phyloP scores from a whole-genome alignment of 2,329 filamentous ascomycete species.

The Stemphylium beticola region DNA sequence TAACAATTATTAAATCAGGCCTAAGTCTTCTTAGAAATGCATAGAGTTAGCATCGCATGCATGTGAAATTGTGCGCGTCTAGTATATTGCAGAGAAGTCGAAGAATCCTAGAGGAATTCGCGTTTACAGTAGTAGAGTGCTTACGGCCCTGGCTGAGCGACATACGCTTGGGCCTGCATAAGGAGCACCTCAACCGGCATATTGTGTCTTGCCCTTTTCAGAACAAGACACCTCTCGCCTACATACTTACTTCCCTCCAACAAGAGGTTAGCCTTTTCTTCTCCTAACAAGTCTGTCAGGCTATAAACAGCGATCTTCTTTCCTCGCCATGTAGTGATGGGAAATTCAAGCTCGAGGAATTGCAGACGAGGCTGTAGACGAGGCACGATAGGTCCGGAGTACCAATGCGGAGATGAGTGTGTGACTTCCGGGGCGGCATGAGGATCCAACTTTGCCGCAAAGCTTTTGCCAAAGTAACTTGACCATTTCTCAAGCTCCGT shows the following conservation, averaged over 20 bases:
- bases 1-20: not conserved
- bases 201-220: slow-evolving; percentile 38
- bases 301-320: slow-evolving; percentile 44
- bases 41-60: too few species aligned
- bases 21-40: not conserved
- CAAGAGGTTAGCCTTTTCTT: slow-evolving; percentile 33
- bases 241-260: slow-evolving; percentile 31
- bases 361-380: slow-evolving; percentile 35
- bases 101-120: too few species aligned
- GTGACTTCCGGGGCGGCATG: slow-evolving; percentile 30
- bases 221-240: slow-evolving; percentile 32
- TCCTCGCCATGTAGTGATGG: slow-evolving; percentile 38
- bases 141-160: slow-evolving; percentile 32
- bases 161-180: slow-evolving; percentile 42
- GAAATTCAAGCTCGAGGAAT: slow-evolving; percentile 41
- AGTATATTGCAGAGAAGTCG: too few species aligned
- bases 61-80: too few species aligned
- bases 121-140: not conserved
- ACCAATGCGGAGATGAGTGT: slow-evolving; percentile 38
- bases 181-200: slow-evolving; percentile 38
- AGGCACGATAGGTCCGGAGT: slow-evolving; percentile 29
- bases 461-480: slow-evolving; percentile 21
- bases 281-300: slow-evolving; percentile 42
- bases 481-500: slow-evolving; percentile 33
- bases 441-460: slow-evolving; percentile 30